Evolutionary conservation across 2,329 filamentous ascomycete genomes (phyloP).

Genomic region (Colletotrichum aenigma): DNA sequence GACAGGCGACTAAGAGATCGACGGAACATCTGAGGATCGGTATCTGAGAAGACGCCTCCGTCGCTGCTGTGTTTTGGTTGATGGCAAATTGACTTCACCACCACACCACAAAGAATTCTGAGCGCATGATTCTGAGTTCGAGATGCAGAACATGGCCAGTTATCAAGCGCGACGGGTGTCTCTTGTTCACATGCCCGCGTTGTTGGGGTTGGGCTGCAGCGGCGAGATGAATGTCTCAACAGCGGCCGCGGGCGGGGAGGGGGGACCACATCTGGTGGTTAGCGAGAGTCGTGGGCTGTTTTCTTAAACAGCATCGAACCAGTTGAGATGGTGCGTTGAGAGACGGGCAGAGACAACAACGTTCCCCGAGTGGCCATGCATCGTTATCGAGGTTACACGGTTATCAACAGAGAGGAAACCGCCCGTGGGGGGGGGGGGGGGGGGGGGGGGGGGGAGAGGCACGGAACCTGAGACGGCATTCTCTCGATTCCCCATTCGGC

Average conservation of each 20-base stretch:
- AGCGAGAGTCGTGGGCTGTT: not conserved
- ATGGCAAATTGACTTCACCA: not conserved
- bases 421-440: conserved; percentile 2
- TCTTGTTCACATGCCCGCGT: not conserved
- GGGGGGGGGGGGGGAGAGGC: conserved; percentile 5
- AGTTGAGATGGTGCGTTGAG: not conserved
- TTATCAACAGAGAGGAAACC: not conserved
- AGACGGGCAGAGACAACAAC: not conserved
- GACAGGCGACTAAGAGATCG: not conserved
- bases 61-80: not conserved
- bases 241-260: not conserved
- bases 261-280: not conserved
- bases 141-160: not conserved
- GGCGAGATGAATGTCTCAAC: conserved; percentile 15
- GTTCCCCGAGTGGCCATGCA: not conserved
- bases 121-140: not conserved
- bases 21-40: not conserved
- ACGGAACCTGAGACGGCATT: not conserved
- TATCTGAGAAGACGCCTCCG: not conserved
- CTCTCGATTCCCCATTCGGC: not conserved
- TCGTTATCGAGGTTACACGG: not conserved
- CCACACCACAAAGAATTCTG: not conserved
- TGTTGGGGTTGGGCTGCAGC: conserved; percentile 9
- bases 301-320: not conserved
- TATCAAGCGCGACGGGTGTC: not conserved